Conservation (phyloP, 1,284 basidiomycete species). For the Earliella scabrosa region DNA sequence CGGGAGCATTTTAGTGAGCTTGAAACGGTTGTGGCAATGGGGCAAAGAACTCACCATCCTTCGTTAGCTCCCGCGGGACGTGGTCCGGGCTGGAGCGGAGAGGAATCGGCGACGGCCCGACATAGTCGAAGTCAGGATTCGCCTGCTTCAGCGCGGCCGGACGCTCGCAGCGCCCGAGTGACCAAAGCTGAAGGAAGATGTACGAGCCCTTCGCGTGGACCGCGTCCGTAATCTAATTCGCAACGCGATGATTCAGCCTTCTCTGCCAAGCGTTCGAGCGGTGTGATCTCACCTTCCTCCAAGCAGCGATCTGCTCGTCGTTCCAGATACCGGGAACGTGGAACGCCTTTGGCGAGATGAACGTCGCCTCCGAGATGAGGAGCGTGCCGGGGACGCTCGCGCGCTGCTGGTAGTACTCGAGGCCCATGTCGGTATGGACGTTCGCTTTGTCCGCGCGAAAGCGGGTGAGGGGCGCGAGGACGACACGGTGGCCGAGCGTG, state of each 20-base stretch:
- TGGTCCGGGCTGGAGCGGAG: conserved; percentile 38
- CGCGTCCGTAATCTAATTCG: conserved; percentile 30
- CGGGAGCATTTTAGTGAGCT: too few species aligned
- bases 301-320: conserved; percentile 41
- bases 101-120: conserved; percentile 45
- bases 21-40: too few species aligned
- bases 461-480: conserved; percentile 52
- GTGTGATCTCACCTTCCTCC: conserved; percentile 45
- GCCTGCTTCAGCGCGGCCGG: conserved; percentile 33
- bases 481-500: conserved; percentile 48
- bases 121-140: conserved; percentile 28
- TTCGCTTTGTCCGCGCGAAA: conserved; percentile 37
- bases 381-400: conserved; percentile 47
- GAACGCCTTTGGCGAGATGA: conserved; percentile 43
- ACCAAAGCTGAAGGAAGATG: conserved; percentile 55
- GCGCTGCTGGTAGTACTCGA: conserved; percentile 54
- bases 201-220: conserved; percentile 39
- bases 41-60: conserved; percentile 34
- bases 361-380: conserved; percentile 52
- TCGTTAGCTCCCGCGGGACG: conserved; percentile 40
- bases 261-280: too few species aligned
- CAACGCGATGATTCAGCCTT: neutral
- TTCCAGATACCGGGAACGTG: conserved; percentile 48
- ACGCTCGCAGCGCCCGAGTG: conserved; percentile 44
- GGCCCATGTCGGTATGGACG: conserved; percentile 34